Conservation (phyloP, 352 stramenopile species). For the Globisporangium parvum region DNA sequence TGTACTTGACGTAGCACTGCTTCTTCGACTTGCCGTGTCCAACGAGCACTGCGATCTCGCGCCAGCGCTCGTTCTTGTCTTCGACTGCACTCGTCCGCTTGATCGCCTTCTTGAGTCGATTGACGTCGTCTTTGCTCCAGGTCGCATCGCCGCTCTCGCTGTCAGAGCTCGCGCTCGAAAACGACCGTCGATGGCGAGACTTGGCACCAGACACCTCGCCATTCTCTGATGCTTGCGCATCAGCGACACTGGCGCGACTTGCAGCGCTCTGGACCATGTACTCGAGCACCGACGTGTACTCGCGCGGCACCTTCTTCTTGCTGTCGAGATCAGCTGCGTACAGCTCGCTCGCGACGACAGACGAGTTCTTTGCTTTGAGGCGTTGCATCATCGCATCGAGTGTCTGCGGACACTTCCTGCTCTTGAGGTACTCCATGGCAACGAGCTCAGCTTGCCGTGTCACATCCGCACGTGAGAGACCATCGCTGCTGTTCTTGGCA, state of each 20-base stretch:
- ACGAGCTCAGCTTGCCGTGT: constrained; percentile 59
- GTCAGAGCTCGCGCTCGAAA: constrained; percentile 18
- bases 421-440: constrained; percentile 68
- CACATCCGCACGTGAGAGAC: constrained; percentile 25
- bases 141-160: constrained; percentile 11
- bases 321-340: constrained; percentile 44
- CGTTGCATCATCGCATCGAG: constrained; percentile 51
- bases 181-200: constrained; percentile 11
- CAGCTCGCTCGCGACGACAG: constrained; percentile 34
- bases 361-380: constrained; percentile 12
- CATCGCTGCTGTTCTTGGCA: constrained; percentile 6
- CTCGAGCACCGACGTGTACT: constrained; percentile 32
- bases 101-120: constrained; percentile 58
- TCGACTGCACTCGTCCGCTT: constrained; percentile 53
- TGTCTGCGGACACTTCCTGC: constrained; percentile 40
- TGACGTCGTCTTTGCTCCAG: constrained; percentile 58
- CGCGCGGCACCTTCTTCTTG: constrained; percentile 30
- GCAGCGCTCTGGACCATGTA: constrained; percentile 27
- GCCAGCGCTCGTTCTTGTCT: constrained; percentile 75
- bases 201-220: not conserved
- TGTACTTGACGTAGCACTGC: constrained; percentile 84
- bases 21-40: constrained; percentile 67
- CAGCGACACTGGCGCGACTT: not conserved
- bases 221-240: not conserved
- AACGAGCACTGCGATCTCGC: constrained; percentile 51